These are phyloP conservation scores for Xylariaceae sp. DNA, from an alignment of 2,329 filamentous ascomycete genomes.

Conservation along the genomic window DNA sequence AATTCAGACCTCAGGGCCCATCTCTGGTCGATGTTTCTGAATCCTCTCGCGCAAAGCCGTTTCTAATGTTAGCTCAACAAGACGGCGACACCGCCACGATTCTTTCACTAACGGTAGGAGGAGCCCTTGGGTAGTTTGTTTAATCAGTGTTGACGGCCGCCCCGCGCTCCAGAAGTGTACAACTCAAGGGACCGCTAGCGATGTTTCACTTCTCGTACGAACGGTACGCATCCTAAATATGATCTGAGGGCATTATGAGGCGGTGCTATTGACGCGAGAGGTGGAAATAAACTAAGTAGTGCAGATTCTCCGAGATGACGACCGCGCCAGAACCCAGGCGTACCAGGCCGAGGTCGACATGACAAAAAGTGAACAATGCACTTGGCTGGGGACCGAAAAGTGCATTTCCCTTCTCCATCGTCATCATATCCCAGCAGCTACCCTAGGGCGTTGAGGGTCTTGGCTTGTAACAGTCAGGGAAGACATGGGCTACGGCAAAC, in stretches of 20 bases:
- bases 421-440: conserved; percentile 3
- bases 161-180: conserved; percentile 16
- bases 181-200: conserved; percentile 11
- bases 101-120: too few species aligned
- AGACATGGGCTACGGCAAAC: conserved; percentile 20
- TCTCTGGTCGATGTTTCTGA: conserved; percentile 16
- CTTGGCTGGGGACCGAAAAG: conserved; percentile 3
- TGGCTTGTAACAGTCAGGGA: conserved; percentile 15
- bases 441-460: neutral
- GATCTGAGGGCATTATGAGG: conserved; percentile 19
- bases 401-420: conserved; percentile 11
- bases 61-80: conserved; percentile 40
- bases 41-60: conserved; percentile 33
- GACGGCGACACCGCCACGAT: conserved; percentile 35
- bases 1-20: conserved; percentile 19
- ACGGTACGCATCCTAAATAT: conserved; percentile 18
- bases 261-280: conserved; percentile 18
- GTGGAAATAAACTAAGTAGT: conserved; percentile 20
- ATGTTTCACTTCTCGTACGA: conserved; percentile 26
- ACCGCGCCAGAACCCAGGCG: too few species aligned
- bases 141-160: conserved; percentile 12
- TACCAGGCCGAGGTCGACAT: neutral
- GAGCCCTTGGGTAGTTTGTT: too few species aligned
- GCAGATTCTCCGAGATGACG: conserved; percentile 19
- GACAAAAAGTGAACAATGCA: neutral